A percentile compares a stretch with the other conserved stretches of the same genome.
phyloP scores from a whole-genome alignment of 179 eudicot genomes.

The Heliamphora pulchella region DNA sequence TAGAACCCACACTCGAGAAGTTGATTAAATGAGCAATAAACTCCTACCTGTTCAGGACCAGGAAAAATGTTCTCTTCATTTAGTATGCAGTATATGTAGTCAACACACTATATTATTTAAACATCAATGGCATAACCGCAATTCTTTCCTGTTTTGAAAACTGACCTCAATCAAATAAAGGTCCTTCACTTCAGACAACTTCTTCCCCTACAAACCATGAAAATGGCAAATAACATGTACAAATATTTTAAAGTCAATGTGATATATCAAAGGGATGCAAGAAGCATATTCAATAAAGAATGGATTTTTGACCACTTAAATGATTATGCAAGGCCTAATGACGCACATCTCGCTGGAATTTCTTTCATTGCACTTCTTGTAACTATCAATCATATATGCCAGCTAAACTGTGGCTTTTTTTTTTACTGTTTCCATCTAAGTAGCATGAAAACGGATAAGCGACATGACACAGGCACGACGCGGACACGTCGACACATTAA shows the following conservation, averaged over 20 bases:
- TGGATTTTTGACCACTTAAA: background rate
- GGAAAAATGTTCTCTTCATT: background rate
- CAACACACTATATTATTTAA: background rate
- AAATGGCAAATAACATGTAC: constrained; percentile 14
- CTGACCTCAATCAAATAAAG: constrained; percentile 83
- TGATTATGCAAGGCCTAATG: background rate
- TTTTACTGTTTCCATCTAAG: too few relatives aligned
- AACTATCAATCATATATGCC: background rate
- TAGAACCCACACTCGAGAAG: constrained; percentile 93
- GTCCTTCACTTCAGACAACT: constrained; percentile 83
- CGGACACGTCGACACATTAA: too few relatives aligned
- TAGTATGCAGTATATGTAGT: constrained; percentile 5
- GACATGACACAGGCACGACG: too few relatives aligned
- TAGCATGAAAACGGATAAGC: too few relatives aligned
- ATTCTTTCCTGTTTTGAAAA: background rate
- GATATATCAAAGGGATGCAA: background rate
- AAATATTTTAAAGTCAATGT: background rate
- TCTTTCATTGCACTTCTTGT: background rate
- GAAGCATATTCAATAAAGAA: constrained; percentile 9
- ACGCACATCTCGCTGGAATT: background rate
- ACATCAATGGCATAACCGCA: background rate
- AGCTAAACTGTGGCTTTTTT: background rate
- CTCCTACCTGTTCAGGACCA: constrained; percentile 66
- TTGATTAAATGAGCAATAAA: constrained; percentile 94
- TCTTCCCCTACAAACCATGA: constrained; percentile 54